Evolutionary conservation across 257 asterid genomes (phyloP).

Genomic region (Solanum commersonii): DNA sequence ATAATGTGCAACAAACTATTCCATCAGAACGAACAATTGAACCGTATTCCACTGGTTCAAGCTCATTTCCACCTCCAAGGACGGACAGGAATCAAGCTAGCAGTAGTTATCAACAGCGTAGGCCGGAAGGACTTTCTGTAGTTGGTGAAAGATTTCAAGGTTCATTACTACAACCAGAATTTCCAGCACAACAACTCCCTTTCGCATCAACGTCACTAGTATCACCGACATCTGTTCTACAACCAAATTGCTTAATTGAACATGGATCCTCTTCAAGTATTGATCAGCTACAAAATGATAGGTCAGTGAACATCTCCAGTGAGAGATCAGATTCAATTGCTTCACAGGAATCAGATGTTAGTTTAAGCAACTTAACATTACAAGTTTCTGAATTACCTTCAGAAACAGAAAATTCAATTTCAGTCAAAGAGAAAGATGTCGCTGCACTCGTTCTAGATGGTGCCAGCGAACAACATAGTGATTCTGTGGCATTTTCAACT

Average conservation of each 20-base stretch:
- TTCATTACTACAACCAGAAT: background rate
- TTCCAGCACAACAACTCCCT: background rate
- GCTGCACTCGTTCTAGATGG: background rate
- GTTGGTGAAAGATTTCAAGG: background rate
- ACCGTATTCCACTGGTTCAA: background rate
- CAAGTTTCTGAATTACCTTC: background rate
- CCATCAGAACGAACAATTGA: conserved; percentile 3
- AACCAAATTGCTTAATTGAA: background rate
- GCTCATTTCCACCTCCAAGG: conserved; percentile 10
- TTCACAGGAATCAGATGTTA: conserved; percentile 1
- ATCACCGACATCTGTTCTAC: background rate
- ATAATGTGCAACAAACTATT: background rate
- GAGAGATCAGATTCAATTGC: conserved; percentile 1
- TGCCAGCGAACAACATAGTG: background rate
- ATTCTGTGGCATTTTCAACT: background rate
- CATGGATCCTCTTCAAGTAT: background rate
- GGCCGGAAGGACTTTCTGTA: background rate
- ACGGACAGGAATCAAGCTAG: conserved; percentile 9
- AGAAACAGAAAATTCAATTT: background rate
- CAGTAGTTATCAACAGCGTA: background rate
- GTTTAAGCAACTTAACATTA: background rate
- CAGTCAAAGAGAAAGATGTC: background rate
- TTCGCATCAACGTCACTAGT: background rate
- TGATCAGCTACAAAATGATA: background rate
- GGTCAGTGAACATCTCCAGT: background rate